A percentile compares a stretch with the other conserved stretches of the same genome.
phyloP scores from a whole-genome alignment of 768 basidiomycete genomes.

The Russula dissimulans region DNA sequence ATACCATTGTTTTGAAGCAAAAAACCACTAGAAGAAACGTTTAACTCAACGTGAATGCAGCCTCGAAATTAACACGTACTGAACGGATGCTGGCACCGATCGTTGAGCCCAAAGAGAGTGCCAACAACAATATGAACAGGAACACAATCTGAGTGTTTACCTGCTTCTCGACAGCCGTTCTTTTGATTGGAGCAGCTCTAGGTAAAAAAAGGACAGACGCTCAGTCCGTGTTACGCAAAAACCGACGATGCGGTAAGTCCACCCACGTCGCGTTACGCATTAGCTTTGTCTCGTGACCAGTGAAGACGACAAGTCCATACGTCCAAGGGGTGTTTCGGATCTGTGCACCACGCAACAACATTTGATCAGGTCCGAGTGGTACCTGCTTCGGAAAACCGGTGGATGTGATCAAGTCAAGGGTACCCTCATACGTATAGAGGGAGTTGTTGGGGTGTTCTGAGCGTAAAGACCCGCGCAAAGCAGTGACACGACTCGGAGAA shows the following conservation, averaged over 20 bases:
- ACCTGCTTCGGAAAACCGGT: conserved; percentile 64
- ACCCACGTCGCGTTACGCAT: conserved; percentile 97
- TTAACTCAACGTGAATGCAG: background rate
- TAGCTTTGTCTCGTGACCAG: conserved; percentile 96
- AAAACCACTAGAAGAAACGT: conserved; percentile 57
- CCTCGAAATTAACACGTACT: conserved; percentile 30
- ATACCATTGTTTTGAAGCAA: conserved; percentile 85
- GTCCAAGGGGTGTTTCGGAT: conserved; percentile 94
- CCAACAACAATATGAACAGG: conserved; percentile 80
- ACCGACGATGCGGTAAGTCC: background rate
- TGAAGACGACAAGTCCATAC: conserved; percentile 89
- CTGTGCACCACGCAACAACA: conserved; percentile 90
- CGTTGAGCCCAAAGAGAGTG: conserved; percentile 82
- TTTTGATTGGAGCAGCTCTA: conserved; percentile 93
- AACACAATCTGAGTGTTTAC: conserved; percentile 97
- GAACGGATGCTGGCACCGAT: conserved; percentile 86
- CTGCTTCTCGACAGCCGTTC: conserved; percentile 91
- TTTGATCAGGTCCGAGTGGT: conserved; percentile 89
- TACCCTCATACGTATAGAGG: conserved; percentile 90
- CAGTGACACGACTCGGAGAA: conserved; percentile 61
- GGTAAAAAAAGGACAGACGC: background rate
- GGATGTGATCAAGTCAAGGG: conserved; percentile 52
- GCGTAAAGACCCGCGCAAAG: conserved; percentile 74
- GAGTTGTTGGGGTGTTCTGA: conserved; percentile 98
- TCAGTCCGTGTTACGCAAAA: background rate